These are phyloP conservation scores for Arctium lappa DNA, from an alignment of 129 eudicot genomes.

Conservation along the genomic window DNA sequence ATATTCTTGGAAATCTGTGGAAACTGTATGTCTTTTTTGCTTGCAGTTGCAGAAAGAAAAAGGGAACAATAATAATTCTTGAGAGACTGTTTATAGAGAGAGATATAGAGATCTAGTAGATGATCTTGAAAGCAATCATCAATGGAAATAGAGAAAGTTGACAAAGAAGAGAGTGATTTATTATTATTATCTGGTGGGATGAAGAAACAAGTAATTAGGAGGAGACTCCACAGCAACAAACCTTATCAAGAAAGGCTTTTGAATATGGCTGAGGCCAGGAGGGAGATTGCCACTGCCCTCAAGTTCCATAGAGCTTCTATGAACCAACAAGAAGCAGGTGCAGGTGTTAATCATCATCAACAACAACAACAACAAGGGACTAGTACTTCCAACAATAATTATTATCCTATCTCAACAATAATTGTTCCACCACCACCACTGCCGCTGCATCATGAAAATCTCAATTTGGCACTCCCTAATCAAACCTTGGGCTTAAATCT, in stretches of 20 bases:
- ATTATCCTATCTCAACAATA: constrained; percentile 39
- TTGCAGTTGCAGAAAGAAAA: constrained; percentile 13
- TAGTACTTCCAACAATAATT: constrained; percentile 4
- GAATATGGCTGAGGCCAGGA: constrained; percentile 84
- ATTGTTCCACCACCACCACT: constrained; percentile 40
- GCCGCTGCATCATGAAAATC: constrained; percentile 25
- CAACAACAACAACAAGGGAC: constrained; percentile 20
- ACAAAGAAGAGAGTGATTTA: constrained; percentile 21
- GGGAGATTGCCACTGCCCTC: constrained; percentile 85
- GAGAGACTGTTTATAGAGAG: constrained; percentile 33
- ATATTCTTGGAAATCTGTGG: constrained; percentile 36
- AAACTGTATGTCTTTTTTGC: constrained; percentile 31
- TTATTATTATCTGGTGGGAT: background rate
- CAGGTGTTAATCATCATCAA: constrained; percentile 26
- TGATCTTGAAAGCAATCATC: constrained; percentile 33
- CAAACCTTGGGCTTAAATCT: constrained; percentile 85
- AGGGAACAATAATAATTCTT: constrained; percentile 8
- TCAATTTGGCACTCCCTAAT: constrained; percentile 63
- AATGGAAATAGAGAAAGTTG: constrained; percentile 39
- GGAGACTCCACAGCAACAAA: constrained; percentile 72
- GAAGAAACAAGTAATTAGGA: constrained; percentile 59
- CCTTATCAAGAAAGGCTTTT: constrained; percentile 74
- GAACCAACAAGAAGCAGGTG: constrained; percentile 35
- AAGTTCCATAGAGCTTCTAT: constrained; percentile 85
- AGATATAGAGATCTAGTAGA: constrained; percentile 3